Conservation (phyloP, 257 asterid species). For the Solanum paucissectum region DNA sequence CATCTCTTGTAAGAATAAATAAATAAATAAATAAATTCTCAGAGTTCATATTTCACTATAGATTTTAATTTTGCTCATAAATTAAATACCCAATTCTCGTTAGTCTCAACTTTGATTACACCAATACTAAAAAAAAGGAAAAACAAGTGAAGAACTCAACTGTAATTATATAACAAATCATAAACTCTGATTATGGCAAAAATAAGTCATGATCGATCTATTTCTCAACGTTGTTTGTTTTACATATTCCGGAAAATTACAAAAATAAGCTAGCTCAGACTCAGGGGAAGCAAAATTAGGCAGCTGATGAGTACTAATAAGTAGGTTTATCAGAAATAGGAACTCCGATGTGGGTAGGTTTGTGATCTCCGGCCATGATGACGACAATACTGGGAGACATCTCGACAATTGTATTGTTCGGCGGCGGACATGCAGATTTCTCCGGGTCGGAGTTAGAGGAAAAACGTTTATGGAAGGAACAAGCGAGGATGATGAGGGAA, state of each 20-base stretch:
- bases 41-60: neutral
- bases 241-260: neutral
- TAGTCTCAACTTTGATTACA: neutral
- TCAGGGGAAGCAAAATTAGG: neutral
- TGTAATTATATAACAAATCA: neutral
- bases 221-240: neutral
- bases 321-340: constrained; percentile 11
- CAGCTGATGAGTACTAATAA: neutral
- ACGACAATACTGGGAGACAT: constrained; percentile 48
- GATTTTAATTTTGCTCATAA: neutral
- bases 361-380: constrained; percentile 71
- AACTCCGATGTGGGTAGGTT: constrained; percentile 55
- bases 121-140: neutral
- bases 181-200: neutral
- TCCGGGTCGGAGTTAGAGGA: constrained; percentile 7
- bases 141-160: neutral
- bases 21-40: neutral
- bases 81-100: neutral
- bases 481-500: constrained; percentile 47
- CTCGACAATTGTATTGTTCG: neutral
- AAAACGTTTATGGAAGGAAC: constrained; percentile 28
- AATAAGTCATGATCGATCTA: neutral
- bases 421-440: constrained; percentile 18
- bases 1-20: neutral
- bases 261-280: neutral